phyloP scores from a whole-genome alignment of 2,329 filamentous ascomycete genomes.

The Incumbomyces lentus region DNA sequence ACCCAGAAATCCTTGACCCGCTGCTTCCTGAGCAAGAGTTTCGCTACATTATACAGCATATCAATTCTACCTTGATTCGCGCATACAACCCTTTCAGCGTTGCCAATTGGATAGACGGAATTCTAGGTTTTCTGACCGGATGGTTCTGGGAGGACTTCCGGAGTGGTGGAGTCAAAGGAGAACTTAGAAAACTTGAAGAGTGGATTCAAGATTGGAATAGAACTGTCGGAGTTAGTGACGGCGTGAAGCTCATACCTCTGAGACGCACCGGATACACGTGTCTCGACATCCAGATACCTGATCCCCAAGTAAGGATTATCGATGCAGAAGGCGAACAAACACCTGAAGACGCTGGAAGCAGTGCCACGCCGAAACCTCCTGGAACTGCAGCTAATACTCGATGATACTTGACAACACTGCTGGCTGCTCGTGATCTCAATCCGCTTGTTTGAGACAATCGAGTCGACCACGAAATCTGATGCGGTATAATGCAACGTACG shows the following conservation, averaged over 20 bases:
- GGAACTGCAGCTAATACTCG: background rate
- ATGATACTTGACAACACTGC: background rate
- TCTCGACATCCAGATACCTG: slow-evolving; percentile 41
- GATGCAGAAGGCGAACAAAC: slow-evolving; percentile 20
- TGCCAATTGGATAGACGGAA: slow-evolving; percentile 68
- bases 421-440: too few species aligned
- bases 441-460: too few species aligned
- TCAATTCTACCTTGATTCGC: slow-evolving; percentile 67
- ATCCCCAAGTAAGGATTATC: slow-evolving; percentile 39
- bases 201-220: slow-evolving; percentile 85
- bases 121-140: slow-evolving; percentile 72
- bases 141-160: slow-evolving; percentile 94
- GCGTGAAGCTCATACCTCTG: slow-evolving; percentile 66
- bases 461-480: too few species aligned
- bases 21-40: slow-evolving; percentile 80
- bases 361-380: background rate
- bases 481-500: too few species aligned
- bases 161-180: slow-evolving; percentile 58
- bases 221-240: slow-evolving; percentile 47
- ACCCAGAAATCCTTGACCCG: slow-evolving; percentile 89
- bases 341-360: slow-evolving; percentile 1
- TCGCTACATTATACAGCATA: slow-evolving; percentile 64
- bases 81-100: slow-evolving; percentile 69
- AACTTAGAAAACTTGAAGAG: slow-evolving; percentile 58
- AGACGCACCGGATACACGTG: slow-evolving; percentile 80